Evolutionary conservation across 306 rosid genomes (phyloP).

Genomic region (Acacia acuminata): DNA sequence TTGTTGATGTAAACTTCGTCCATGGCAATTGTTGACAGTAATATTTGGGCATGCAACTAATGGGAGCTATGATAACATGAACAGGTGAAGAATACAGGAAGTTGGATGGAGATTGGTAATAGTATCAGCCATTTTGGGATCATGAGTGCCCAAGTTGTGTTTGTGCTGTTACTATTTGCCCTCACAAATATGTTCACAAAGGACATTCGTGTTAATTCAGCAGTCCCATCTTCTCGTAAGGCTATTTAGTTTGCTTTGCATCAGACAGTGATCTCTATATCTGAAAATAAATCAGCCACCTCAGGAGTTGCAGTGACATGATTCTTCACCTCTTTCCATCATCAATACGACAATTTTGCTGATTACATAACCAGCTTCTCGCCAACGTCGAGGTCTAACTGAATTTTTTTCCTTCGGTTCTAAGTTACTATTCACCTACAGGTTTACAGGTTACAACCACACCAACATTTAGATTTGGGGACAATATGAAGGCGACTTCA

Average conservation of each 20-base stretch:
- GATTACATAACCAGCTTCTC: constrained; percentile 20
- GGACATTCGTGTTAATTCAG: constrained; percentile 55
- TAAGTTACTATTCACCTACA: not conserved
- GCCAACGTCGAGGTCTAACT: not conserved
- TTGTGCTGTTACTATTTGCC: constrained; percentile 78
- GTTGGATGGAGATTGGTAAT: constrained; percentile 96
- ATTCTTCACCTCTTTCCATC: constrained; percentile 2
- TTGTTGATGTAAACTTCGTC: not conserved
- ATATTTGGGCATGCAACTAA: constrained; percentile 12
- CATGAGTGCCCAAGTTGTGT: constrained; percentile 90
- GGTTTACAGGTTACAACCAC: not conserved
- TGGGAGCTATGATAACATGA: constrained; percentile 43
- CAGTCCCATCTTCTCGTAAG: constrained; percentile 51
- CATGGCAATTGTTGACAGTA: not conserved
- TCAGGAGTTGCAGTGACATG: constrained; percentile 3
- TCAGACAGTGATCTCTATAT: not conserved
- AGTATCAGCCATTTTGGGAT: constrained; percentile 94
- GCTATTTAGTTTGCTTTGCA: constrained; percentile 47
- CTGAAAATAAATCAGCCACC: too few species aligned
- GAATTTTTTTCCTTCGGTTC: not conserved
- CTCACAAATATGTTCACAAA: constrained; percentile 76
- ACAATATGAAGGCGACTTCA: not conserved
- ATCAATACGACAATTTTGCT: constrained; percentile 1
- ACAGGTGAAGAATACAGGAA: constrained; percentile 86
- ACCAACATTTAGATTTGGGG: constrained; percentile 20